Conservation (phyloP, 257 asterid genomes). For the Solanum dulcamara region DNA sequence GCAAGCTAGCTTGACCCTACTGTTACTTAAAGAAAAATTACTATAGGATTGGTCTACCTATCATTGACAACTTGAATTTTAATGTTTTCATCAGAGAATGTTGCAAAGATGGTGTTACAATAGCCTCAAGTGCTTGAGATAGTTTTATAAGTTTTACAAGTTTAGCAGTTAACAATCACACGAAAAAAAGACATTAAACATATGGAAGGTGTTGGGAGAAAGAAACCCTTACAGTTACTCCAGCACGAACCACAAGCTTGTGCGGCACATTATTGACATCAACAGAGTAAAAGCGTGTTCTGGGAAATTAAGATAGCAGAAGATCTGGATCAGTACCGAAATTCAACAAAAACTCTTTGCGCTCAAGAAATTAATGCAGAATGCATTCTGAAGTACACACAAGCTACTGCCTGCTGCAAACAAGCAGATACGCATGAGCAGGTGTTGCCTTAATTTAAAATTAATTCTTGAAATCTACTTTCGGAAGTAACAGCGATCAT, state of each 20-base stretch:
- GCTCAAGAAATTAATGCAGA: background rate
- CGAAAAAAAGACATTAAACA: background rate
- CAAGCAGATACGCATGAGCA: no score
- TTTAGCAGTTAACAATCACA: background rate
- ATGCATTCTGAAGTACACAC: background rate
- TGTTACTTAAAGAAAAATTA: background rate
- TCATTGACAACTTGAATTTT: background rate
- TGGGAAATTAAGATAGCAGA: constrained; percentile 15
- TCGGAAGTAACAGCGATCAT: background rate
- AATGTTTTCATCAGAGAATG: background rate
- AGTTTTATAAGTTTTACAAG: background rate
- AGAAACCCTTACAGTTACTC: constrained; percentile 69
- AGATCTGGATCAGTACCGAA: background rate
- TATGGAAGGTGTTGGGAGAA: background rate
- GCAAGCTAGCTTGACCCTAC: background rate
- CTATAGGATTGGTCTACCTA: background rate
- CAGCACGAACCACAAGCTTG: constrained; percentile 74
- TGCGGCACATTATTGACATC: constrained; percentile 87
- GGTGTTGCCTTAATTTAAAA: background rate
- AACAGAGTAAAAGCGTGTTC: constrained; percentile 56
- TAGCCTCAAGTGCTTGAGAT: background rate
- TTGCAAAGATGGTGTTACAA: background rate
- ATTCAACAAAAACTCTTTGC: background rate
- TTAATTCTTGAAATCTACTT: background rate
- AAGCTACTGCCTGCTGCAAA: background rate